phyloP scores from a whole-genome alignment of 192 early-diverging fungal species.

The Coemansia sp. region DNA sequence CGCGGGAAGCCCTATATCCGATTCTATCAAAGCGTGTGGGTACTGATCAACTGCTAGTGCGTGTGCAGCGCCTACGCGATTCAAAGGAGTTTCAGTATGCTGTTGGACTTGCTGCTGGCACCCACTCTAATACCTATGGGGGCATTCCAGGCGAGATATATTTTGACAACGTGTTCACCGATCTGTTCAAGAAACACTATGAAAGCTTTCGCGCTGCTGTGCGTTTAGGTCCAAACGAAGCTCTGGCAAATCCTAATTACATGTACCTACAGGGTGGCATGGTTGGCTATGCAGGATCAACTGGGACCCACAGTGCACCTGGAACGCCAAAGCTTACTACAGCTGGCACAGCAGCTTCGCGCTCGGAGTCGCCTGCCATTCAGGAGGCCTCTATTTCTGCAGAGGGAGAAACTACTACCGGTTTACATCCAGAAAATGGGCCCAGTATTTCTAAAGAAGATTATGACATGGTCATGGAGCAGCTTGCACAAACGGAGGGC shows the following conservation, averaged over 20 bases:
- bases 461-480: constrained; percentile 24
- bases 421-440: not conserved
- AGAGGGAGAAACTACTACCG: constrained; percentile 1
- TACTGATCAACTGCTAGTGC: constrained; percentile 78
- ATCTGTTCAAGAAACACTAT: constrained; percentile 78
- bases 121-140: constrained; percentile 63
- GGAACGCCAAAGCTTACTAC: constrained; percentile 32
- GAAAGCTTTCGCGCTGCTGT: constrained; percentile 57
- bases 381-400: not conserved
- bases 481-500: constrained; percentile 23
- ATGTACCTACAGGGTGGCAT: constrained; percentile 37
- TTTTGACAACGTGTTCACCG: constrained; percentile 83
- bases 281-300: constrained; percentile 25
- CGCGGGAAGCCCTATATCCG: constrained; percentile 67
- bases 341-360: constrained; percentile 15
- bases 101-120: constrained; percentile 59
- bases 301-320: constrained; percentile 19
- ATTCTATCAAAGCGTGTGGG: constrained; percentile 87
- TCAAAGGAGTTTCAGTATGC: constrained; percentile 77
- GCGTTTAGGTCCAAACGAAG: constrained; percentile 28
- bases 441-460: constrained; percentile 25
- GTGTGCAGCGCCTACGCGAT: constrained; percentile 82
- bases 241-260: constrained; percentile 35
- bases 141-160: constrained; percentile 66
- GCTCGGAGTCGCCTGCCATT: constrained; percentile 26